Evolutionary conservation across 139 green algal species (phyloP), one percentile per base, ranked within the genome.

Genomic region (Chlamydomonas schloesseri): DNA sequence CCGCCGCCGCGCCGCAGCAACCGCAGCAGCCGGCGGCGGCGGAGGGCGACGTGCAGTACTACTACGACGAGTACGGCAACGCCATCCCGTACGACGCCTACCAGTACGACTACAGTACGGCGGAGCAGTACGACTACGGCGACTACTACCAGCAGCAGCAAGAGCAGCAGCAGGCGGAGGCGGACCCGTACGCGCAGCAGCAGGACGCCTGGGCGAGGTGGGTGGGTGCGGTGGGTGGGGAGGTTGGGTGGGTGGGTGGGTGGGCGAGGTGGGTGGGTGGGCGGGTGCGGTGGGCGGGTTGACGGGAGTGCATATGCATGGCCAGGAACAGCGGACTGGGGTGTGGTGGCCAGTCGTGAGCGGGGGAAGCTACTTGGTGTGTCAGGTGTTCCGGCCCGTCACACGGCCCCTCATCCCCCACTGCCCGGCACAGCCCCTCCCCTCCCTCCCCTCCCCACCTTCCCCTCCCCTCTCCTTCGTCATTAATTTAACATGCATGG

Each of bases 191-290:
- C 46, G 79, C 21, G 20, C 47, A 74, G 77, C 64, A 84, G 64
- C 42, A 84, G 46, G 83, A 88, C 53, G 73, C 83, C 9, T 73
- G 83, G 31, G 83, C 83, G 0, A 65, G 68, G 83, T 88, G 73
- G 36, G 72, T 2, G 17, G 65, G 46, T 8, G 58, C 5, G 70
- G 37, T n/a, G 36, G 34, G 21, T 2, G 28, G 70, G 24, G 1
- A 58, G 8, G 70, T 50, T 20, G 8, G 21, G 42, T 34, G 15
- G n/a, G 13, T 33, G 18, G 57, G 28, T 65, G 17, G 57, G 13
- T 58, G 13, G 53, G 15, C 53, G 53, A 13, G 53, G 53, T 15
- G 53, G 53, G 13, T 13, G 13, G 53, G 53, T 15, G 13, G 15
- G 53, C 53, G 53, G 53, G 15, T 58, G 53, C 13, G 53, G 15